These are phyloP conservation scores for Podaxis pistillaris DNA, from an alignment of 768 basidiomycete genomes.

Conservation along the genomic window DNA sequence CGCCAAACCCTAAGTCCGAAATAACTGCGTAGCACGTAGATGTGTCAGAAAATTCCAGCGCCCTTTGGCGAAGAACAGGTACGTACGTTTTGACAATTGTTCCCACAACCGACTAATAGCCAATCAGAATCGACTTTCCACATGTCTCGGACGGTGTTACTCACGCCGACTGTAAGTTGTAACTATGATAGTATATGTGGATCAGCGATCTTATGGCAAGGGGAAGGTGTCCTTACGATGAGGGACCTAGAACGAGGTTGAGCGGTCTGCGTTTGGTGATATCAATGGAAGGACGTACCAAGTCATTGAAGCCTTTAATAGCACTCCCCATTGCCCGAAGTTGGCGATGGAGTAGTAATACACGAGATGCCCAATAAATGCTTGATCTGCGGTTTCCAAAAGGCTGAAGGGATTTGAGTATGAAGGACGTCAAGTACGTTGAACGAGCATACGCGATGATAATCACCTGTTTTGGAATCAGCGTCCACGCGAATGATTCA, in stretches of 20 bases:
- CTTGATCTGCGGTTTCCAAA: conserved; percentile 53
- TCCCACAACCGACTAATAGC: conserved; percentile 51
- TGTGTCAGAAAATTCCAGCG: conserved; percentile 3
- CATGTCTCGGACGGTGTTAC: conserved; percentile 16
- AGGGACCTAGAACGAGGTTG: conserved; percentile 39
- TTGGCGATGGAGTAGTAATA: conserved; percentile 57
- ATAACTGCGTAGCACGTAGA: conserved; percentile 31
- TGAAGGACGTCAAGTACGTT: background rate
- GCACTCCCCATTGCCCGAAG: conserved; percentile 33
- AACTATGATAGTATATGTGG: conserved; percentile 3
- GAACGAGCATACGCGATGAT: conserved; percentile 32
- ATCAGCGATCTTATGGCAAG: background rate
- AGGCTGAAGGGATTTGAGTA: conserved; percentile 31
- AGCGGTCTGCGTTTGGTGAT: background rate
- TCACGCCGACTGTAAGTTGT: conserved; percentile 47
- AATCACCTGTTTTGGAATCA: conserved; percentile 31
- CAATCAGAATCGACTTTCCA: background rate
- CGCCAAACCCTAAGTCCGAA: conserved; percentile 65
- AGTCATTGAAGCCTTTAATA: conserved; percentile 36
- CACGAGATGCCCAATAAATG: conserved; percentile 51
- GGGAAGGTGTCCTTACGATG: conserved; percentile 36
- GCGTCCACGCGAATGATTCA: background rate
- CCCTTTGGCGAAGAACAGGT: background rate
- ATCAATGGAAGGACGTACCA: conserved; percentile 37
- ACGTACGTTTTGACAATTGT: conserved; percentile 51